Evolutionary conservation across 208 protist genomes (phyloP).

Genomic region (Acanthamoeba healyi): DNA sequence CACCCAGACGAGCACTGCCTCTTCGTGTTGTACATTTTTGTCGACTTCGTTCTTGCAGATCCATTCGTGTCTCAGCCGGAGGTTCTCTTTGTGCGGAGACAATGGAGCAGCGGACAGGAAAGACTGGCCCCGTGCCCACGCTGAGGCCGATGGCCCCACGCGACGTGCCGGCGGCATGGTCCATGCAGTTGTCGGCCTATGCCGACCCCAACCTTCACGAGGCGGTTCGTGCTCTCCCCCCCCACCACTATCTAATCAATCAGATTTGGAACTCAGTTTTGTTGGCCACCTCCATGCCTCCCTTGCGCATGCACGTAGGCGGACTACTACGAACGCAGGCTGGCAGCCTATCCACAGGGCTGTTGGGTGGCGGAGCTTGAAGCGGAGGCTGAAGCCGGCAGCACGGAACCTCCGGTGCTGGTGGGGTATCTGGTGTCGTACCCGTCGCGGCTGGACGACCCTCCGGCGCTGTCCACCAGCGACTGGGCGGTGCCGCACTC

Average conservation of each 20-base stretch:
- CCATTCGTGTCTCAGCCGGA: too few relatives aligned
- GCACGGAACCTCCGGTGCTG: not conserved
- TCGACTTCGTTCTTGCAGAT: not conserved
- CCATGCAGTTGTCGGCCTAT: not conserved
- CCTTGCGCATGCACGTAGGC: not conserved
- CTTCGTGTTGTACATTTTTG: too few relatives aligned
- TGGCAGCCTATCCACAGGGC: conserved; percentile 17
- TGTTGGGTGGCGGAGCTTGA: conserved; percentile 32
- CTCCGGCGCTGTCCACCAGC: not conserved
- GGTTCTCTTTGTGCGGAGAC: not conserved
- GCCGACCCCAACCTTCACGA: conserved; percentile 13
- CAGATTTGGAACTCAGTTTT: not conserved
- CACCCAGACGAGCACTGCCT: too few relatives aligned
- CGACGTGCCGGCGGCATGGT: not conserved
- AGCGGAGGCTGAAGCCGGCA: not conserved
- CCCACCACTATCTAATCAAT: not conserved
- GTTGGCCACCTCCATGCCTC: not conserved
- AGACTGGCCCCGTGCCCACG: not conserved
- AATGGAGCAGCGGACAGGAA: not conserved
- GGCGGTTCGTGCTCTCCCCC: not conserved
- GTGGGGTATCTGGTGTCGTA: conserved; percentile 20
- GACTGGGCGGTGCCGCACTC: not conserved
- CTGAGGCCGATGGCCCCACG: not conserved
- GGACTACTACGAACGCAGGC: not conserved
- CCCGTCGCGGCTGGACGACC: conserved; percentile 17